Conservation (phyloP, 1,139 yeast species). For the Ogataea hybrid region DNA sequence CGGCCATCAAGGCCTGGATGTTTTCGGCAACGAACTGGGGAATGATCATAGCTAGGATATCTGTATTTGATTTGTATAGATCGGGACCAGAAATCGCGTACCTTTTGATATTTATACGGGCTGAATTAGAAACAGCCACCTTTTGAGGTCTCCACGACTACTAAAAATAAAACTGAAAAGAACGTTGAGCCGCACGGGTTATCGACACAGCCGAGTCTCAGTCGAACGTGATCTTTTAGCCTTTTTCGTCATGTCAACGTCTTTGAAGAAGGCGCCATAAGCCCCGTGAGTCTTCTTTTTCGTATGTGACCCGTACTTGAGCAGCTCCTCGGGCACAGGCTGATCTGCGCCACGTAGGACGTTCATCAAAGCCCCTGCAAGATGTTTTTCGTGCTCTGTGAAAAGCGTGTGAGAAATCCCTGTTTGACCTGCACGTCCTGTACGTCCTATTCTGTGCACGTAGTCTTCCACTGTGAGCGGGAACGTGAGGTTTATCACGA, state of each 20-base stretch:
- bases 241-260: conserved; percentile 81
- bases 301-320: conserved; percentile 96
- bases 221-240: conserved; percentile 90
- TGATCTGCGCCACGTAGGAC: conserved; percentile 92
- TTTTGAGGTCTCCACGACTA: conserved; percentile 4
- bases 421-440: conserved; percentile 96
- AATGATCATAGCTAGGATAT: conserved; percentile 15
- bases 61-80: not conserved
- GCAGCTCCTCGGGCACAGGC: conserved; percentile 92
- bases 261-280: conserved; percentile 94
- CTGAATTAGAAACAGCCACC: conserved; percentile 5
- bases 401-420: conserved; percentile 95
- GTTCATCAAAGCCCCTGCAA: conserved; percentile 92
- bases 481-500: conserved; percentile 93
- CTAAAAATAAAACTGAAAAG: conserved; percentile 1
- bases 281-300: conserved; percentile 96
- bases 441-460: conserved; percentile 97
- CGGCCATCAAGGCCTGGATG: conserved; percentile 11
- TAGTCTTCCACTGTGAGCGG: conserved; percentile 98
- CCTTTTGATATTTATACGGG: not conserved
- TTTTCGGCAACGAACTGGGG: conserved; percentile 21
- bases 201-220: conserved; percentile 23
- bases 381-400: conserved; percentile 95
- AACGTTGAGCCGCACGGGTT: conserved; percentile 2
- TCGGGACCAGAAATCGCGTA: not conserved